Evolutionary conservation across 2,329 filamentous ascomycete genomes (phyloP), one percentile per base, ranked within the genome.

Genomic region (Curvularia verruculosa): DNA sequence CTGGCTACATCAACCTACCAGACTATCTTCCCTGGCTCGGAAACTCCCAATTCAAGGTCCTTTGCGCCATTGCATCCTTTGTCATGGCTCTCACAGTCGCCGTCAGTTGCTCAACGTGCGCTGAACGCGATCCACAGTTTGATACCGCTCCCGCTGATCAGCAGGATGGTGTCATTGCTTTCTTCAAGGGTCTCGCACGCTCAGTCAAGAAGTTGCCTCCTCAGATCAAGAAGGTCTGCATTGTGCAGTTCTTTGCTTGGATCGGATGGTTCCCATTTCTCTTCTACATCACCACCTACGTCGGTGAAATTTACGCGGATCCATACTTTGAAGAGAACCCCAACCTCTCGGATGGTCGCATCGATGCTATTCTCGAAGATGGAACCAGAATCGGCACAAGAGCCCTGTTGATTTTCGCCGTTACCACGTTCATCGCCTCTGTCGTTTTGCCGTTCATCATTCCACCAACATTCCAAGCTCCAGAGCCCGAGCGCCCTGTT

Each of bases 261-360:
- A 88, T 97, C 54, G 94, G 92, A 50, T 97, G 94, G 86, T 98
- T 97, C 69, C 93, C 93, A 1, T 92, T 96, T 75, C 83, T 98
- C 2, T 97, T 96, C 79, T 98, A 98, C 80, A 92, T 92, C 5
- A 96, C 92, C 1, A 96, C 92, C 18, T 98, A 95, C 75, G 89
- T 97, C 65, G 93, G 91, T 60, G 92, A 96, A 72, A 90, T 98
- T 54, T 96, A 96, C 68, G 90, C 92, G 18, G 89, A 96, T 71
- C 92, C 92, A 0, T 90, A 85, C 65, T 87, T 97, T 49, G 83
- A 87, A 63, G 80, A 85, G 49, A 90, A 96, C 65, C 92, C 92
- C 0, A 79, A 94, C 73, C 89, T 96, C 82, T 85, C 87, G 0
- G 84, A 88, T 0, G 82, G 84, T 15, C 87, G 97, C 67, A 86